phyloP scores from a whole-genome alignment of 805 yeast species.

The Dipodascus geniculatus region DNA sequence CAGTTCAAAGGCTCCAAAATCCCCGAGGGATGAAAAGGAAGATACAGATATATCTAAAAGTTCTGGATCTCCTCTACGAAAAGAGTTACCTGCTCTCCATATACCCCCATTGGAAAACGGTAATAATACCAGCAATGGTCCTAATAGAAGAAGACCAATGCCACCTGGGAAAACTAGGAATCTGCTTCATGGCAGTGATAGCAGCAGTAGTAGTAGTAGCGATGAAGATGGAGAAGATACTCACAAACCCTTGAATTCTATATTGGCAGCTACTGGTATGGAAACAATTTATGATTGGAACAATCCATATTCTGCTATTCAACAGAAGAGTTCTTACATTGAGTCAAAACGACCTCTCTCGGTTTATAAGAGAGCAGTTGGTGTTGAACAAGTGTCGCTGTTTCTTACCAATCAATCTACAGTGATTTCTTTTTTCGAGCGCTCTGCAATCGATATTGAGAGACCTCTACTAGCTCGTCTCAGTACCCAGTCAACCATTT shows the following conservation, averaged over 20 bases:
- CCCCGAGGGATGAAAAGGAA: neutral
- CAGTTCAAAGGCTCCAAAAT: neutral
- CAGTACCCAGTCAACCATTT: slow-evolving; percentile 33
- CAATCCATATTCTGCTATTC: slow-evolving; percentile 17
- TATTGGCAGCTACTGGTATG: slow-evolving; percentile 10
- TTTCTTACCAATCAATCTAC: slow-evolving; percentile 35
- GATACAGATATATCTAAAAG: neutral
- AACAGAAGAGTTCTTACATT: slow-evolving; percentile 20
- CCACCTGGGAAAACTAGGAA: neutral
- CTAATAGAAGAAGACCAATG: neutral
- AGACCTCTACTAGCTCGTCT: slow-evolving; percentile 40
- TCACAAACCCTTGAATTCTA: slow-evolving; percentile 1
- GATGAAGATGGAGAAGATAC: neutral
- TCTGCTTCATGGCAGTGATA: neutral
- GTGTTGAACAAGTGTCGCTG: slow-evolving; percentile 44
- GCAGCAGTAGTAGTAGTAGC: neutral
- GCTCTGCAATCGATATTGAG: slow-evolving; percentile 41
- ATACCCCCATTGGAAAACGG: neutral
- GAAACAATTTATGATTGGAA: slow-evolving; percentile 25
- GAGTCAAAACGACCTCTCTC: slow-evolving; percentile 36
- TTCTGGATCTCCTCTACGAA: neutral
- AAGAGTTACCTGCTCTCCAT: neutral
- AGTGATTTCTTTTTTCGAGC: slow-evolving; percentile 46
- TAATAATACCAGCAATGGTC: too few relatives aligned
- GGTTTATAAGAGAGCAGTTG: slow-evolving; percentile 34